Conservation (phyloP, 164 flowering plant species). For the Magnolia kwangsiensis region DNA sequence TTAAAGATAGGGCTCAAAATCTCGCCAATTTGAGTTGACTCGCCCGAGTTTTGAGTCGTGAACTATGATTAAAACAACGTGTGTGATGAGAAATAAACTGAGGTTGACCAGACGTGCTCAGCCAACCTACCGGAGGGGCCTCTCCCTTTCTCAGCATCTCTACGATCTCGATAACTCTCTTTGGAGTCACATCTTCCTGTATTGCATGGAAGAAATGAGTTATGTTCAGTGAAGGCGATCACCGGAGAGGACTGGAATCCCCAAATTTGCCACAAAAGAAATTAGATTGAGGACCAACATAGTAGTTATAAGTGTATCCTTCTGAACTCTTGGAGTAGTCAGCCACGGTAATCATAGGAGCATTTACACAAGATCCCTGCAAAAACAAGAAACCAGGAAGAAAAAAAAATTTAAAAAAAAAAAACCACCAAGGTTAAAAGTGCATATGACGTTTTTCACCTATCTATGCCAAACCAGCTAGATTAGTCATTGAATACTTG, state of each 20-base stretch:
- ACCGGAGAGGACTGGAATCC: neutral
- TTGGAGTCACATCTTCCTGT: constrained; percentile 96
- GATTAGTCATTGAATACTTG: too few relatives aligned
- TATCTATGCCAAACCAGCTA: too few relatives aligned
- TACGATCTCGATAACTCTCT: constrained; percentile 87
- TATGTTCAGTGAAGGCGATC: constrained; percentile 1
- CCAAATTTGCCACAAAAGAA: neutral
- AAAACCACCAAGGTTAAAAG: neutral
- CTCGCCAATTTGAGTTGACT: too few relatives aligned
- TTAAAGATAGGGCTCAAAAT: too few relatives aligned
- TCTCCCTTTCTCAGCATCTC: constrained; percentile 87
- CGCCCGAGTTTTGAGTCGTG: too few relatives aligned
- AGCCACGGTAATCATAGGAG: constrained; percentile 98
- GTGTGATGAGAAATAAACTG: neutral
- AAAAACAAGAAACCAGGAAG: neutral
- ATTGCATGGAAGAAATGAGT: constrained; percentile 11
- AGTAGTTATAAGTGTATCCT: constrained; percentile 94
- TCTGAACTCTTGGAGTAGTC: constrained; percentile 98
- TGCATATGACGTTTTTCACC: neutral
- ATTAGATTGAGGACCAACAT: constrained; percentile 40
- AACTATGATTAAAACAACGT: neutral
- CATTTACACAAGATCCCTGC: constrained; percentile 98
- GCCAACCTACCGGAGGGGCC: constrained; percentile 71
- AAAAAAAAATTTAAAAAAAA: neutral
- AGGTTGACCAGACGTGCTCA: neutral